A percentile compares a stretch with the other conserved stretches of the same genome.
Conservation (phyloP, 2,329 filamentous ascomycete genomes). For the Aspergillus pseudoviridinutans region DNA sequence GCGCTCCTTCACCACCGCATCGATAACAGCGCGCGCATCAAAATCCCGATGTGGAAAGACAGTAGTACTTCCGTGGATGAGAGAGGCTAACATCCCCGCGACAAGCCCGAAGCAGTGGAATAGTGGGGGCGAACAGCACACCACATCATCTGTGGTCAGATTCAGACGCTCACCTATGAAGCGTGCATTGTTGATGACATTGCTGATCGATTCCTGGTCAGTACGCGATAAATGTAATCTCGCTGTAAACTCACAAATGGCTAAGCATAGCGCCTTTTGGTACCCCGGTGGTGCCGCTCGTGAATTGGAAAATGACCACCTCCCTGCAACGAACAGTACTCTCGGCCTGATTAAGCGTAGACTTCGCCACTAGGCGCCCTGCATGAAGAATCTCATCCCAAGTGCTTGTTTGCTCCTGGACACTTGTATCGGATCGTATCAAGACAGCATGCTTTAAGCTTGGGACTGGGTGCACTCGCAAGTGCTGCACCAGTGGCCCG, state of each 20-base stretch:
- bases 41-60: constrained; percentile 56
- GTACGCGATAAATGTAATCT: constrained; percentile 20
- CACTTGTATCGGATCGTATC: too few relatives aligned
- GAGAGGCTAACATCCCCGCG: constrained; percentile 60
- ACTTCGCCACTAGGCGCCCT: too few relatives aligned
- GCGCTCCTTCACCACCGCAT: constrained; percentile 56
- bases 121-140: constrained; percentile 72
- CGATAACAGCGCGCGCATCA: constrained; percentile 59
- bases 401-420: too few relatives aligned
- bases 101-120: constrained; percentile 78
- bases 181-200: not conserved
- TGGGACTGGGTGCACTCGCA: too few relatives aligned
- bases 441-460: too few relatives aligned
- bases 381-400: too few relatives aligned
- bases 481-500: too few relatives aligned
- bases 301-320: constrained; percentile 53
- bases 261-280: constrained; percentile 67
- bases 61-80: constrained; percentile 66
- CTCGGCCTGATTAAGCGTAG: too few relatives aligned
- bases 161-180: constrained; percentile 61
- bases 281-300: constrained; percentile 60
- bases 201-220: not conserved
- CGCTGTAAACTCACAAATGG: constrained; percentile 53
- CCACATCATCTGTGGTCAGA: constrained; percentile 56
- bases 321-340: too few relatives aligned